phyloP scores from a whole-genome alignment of 2,329 filamentous ascomycete genomes.

The Dactylellina drechsleri region DNA sequence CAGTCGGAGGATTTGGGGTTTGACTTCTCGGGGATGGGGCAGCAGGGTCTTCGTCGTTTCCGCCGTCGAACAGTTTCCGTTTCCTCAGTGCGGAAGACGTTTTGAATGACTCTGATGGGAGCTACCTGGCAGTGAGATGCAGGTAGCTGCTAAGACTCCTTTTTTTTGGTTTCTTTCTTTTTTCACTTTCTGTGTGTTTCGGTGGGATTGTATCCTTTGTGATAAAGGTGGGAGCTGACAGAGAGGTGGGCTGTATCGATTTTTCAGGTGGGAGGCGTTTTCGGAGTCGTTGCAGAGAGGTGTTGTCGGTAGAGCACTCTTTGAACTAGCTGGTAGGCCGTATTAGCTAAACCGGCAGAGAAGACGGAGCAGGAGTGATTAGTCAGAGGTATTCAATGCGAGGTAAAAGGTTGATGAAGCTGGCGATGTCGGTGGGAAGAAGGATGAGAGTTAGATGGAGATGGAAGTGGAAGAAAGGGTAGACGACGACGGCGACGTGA shows the following conservation, averaged over 20 bases:
- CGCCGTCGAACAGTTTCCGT: slow-evolving; percentile 54
- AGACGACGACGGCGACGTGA: not conserved
- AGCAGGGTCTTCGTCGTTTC: slow-evolving; percentile 41
- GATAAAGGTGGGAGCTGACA: not conserved
- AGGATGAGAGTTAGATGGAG: not conserved
- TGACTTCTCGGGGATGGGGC: slow-evolving; percentile 50
- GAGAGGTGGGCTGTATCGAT: not conserved
- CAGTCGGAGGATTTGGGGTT: slow-evolving; percentile 55
- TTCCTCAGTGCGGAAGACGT: slow-evolving; percentile 55
- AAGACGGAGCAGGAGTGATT: not conserved
- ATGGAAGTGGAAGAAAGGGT: not conserved
- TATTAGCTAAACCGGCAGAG: no score
- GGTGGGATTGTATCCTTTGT: not conserved
- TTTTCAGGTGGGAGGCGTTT: no score
- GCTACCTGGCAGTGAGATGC: slow-evolving; percentile 49
- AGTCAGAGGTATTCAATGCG: not conserved
- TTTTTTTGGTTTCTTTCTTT: slow-evolving; percentile 10
- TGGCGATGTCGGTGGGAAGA: not conserved
- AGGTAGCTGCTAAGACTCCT: slow-evolving; percentile 43
- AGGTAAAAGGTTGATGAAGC: not conserved
- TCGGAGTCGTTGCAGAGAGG: no score
- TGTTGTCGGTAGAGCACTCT: no score
- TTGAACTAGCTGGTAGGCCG: no score
- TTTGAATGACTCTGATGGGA: slow-evolving; percentile 40
- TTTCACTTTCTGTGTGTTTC: no score